Base-by-base conservation (phyloP, 805 yeast species). In the Cyberlindnera maclurae region DNA sequence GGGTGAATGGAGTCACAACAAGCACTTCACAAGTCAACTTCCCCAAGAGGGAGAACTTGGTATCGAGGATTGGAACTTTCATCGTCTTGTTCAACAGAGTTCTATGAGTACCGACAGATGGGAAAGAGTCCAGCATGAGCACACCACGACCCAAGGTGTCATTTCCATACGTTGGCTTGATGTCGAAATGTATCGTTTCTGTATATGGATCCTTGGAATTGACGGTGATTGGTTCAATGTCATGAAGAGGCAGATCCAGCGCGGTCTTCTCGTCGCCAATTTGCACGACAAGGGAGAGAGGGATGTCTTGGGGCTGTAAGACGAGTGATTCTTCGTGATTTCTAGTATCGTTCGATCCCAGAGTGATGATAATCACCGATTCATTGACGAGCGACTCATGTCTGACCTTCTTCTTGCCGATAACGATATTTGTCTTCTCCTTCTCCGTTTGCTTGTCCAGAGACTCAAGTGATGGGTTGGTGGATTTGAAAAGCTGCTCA, bases 221-320 rank as follows among this genome's bases (percentile, higher is more conserved):
- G 62, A 90, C 86, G 8, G 80, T 67, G 31, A 90, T 73, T 3
- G 95, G 90, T 40, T 75, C 82, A 9, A 71, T 59, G 49, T 84
- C 95, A 52, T 88, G 93, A 31, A 85, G 62, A 2, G 97, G 97
- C 44, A 89, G 66, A 50, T 88, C 96, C 18, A 82, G 56, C 7
- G 81, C 67, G 1, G 75, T 74, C 1, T 20, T 20, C 8, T 20
- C 8, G 8, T 20, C 24, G 24, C 24, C 24, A 20, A 20, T 20
- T 20, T 20, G 24, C 24, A 20, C 24, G 24, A 20, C 24, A 20
- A 20, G 24, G 24, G 24, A 20, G 24, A 20, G 24, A 5, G 24
- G 24, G 8, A 20, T 20, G 8, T 20, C 24, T 8, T 20, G 24
- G 8, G 24, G 24, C 8, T 20, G 24, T 20, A 20, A 20, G 24